Evolutionary conservation across 2,329 filamentous ascomycete genomes (phyloP).

Genomic region (Sclerotiophoma versabilis): DNA sequence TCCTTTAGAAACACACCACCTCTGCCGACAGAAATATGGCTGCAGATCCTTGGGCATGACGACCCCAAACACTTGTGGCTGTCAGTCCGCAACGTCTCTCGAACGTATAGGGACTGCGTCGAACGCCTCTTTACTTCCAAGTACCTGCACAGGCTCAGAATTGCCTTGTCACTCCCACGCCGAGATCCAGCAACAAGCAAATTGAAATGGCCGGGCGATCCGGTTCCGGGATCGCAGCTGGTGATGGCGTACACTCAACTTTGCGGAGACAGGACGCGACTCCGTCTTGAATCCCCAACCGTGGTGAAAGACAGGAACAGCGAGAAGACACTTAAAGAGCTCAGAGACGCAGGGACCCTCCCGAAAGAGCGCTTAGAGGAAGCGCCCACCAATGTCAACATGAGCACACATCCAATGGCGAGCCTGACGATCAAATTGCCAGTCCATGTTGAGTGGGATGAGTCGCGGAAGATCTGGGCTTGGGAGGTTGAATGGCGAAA

Average conservation of each 20-base stretch:
- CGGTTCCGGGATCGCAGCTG: conserved; percentile 21
- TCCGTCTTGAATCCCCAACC: conserved; percentile 20
- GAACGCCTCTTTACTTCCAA: conserved; percentile 28
- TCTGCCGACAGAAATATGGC: conserved; percentile 28
- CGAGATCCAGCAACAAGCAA: conserved; percentile 25
- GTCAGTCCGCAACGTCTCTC: conserved; percentile 25
- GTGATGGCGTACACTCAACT: conserved; percentile 17
- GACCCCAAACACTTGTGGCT: conserved; percentile 28
- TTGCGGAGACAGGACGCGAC: neutral
- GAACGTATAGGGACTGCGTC: conserved; percentile 21
- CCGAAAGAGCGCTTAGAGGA: conserved; percentile 26
- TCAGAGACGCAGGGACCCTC: conserved; percentile 18
- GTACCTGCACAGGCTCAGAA: conserved; percentile 19
- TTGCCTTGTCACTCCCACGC: conserved; percentile 29
- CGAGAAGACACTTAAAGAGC: conserved; percentile 19
- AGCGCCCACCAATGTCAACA: conserved; percentile 27
- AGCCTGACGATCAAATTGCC: conserved; percentile 17
- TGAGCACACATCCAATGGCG: conserved; percentile 20
- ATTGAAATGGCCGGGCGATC: conserved; percentile 19
- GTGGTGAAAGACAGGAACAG: conserved; percentile 5
- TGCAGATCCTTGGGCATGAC: conserved; percentile 24
- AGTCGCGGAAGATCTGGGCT: conserved; percentile 23
- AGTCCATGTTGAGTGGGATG: conserved; percentile 28
- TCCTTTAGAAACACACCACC: neutral
- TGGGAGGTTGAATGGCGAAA: conserved; percentile 32